phyloP scores from a whole-genome alignment of 495 filamentous ascomycete species.

The Aspergillus campestris region DNA sequence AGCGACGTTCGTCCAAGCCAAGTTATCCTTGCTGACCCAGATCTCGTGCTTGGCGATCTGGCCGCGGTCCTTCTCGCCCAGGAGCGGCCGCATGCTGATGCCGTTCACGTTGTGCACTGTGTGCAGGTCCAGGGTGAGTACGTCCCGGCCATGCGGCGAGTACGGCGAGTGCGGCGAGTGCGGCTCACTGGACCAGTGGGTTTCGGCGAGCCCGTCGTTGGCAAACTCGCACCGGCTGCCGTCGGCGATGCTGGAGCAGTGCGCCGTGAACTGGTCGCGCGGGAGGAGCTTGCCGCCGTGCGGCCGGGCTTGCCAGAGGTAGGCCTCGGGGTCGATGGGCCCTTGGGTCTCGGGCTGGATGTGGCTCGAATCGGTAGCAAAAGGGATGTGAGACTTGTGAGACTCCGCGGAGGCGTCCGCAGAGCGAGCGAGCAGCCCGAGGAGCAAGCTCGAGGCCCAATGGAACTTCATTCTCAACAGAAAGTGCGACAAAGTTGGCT shows the following conservation, averaged over 20 bases:
- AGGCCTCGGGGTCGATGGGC: slow-evolving; percentile 4
- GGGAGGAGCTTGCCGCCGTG: slow-evolving; percentile 1
- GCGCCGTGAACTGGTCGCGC: slow-evolving; percentile 4
- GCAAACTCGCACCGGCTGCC: slow-evolving; percentile 5
- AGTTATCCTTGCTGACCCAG: slow-evolving; percentile 14
- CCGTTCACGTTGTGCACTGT: not conserved
- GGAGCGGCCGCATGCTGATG: no score
- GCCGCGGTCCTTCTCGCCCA: no score
- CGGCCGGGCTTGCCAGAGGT: slow-evolving; percentile 8
- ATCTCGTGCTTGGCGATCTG: no score
- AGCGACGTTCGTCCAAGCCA: slow-evolving; percentile 28
- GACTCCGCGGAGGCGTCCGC: slow-evolving; percentile 3
- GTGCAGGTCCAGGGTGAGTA: not conserved
- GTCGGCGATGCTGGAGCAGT: slow-evolving; percentile 4
- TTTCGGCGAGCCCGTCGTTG: slow-evolving; percentile 9
- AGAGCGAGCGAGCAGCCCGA: slow-evolving; percentile 2
- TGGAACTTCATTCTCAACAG: slow-evolving; percentile 5
- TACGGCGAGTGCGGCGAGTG: not conserved
- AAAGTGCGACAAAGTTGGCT: slow-evolving; percentile 1
- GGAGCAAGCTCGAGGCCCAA: slow-evolving; percentile 4
- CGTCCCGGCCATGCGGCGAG: not conserved
- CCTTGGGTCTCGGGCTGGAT: slow-evolving; percentile 1
- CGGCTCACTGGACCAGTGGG: slow-evolving; percentile 11
- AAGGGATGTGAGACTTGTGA: slow-evolving; percentile 3
- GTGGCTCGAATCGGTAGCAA: slow-evolving; percentile 6